These are phyloP conservation scores for Ceratocystis harringtonii DNA, from an alignment of 2,329 filamentous ascomycete genomes.

Conservation along the genomic window DNA sequence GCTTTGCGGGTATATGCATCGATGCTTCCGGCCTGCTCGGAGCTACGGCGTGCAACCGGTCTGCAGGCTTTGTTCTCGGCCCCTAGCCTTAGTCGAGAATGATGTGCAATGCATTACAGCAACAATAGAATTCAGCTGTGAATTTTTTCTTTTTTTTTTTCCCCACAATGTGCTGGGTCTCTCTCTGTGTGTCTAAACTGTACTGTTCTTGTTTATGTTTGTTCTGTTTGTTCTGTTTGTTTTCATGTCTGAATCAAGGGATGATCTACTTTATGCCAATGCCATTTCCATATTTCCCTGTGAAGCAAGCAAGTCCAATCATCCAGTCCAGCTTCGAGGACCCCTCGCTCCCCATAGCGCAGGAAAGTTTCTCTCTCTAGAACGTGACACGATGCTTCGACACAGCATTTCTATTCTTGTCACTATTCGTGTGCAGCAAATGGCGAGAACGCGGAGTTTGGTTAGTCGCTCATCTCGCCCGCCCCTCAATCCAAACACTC, in stretches of 20 bases:
- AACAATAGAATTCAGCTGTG: background rate
- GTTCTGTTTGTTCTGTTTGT: background rate
- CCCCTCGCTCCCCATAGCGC: background rate
- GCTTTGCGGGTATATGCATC: slow-evolving; percentile 1
- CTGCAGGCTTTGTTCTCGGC: background rate
- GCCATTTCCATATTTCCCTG: background rate
- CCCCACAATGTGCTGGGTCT: background rate
- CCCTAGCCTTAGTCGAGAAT: background rate
- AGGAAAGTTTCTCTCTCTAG: background rate
- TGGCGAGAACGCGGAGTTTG: too few species aligned
- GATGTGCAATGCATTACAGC: background rate
- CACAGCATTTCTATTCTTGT: background rate
- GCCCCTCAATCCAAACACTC: too few species aligned
- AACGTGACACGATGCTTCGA: background rate
- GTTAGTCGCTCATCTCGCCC: too few species aligned
- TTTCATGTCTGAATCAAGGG: background rate
- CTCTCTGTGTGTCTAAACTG: background rate
- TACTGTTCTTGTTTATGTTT: background rate
- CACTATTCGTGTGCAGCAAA: background rate
- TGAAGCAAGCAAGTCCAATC: too few species aligned
- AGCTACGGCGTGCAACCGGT: background rate
- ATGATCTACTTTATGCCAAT: background rate
- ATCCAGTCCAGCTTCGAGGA: too few species aligned
- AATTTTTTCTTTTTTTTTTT: background rate
- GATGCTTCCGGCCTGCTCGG: background rate